phyloP scores from a whole-genome alignment of 768 basidiomycete species.

The Psilocybe subaeruginosa region DNA sequence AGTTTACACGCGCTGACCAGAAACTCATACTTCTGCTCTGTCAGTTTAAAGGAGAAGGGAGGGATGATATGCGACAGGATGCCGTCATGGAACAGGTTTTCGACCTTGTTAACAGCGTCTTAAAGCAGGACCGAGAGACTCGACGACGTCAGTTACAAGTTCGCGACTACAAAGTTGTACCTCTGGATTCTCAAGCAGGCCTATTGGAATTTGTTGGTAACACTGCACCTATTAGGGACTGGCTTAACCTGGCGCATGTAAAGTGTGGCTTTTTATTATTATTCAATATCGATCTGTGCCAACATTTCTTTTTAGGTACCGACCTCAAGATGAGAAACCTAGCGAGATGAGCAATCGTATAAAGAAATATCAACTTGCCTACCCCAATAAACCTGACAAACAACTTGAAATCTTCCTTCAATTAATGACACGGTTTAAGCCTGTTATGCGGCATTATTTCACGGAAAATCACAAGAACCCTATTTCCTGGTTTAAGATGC shows the following conservation, averaged over 20 bases:
- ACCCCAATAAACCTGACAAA: conserved; percentile 29
- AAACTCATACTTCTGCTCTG: conserved; percentile 4
- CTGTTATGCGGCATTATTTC: conserved; percentile 95
- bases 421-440: conserved; percentile 56
- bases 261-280: conserved; percentile 41
- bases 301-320: conserved; percentile 53
- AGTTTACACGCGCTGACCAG: background rate
- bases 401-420: conserved; percentile 34
- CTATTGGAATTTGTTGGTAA: conserved; percentile 90
- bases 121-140: conserved; percentile 76
- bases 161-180: conserved; percentile 88
- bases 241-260: conserved; percentile 66
- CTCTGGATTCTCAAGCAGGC: conserved; percentile 79
- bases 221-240: conserved; percentile 63
- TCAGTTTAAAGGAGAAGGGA: conserved; percentile 90
- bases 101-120: conserved; percentile 79
- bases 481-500: conserved; percentile 90
- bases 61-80: conserved; percentile 94
- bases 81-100: conserved; percentile 99
- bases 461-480: conserved; percentile 88
- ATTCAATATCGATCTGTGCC: background rate
- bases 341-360: conserved; percentile 26
- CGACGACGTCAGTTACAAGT: conserved; percentile 71
- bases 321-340: conserved; percentile 53
- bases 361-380: conserved; percentile 34